These are phyloP conservation scores for Diaporthe nobilis DNA, from an alignment of 2,329 filamentous ascomycete genomes.

Conservation along the genomic window DNA sequence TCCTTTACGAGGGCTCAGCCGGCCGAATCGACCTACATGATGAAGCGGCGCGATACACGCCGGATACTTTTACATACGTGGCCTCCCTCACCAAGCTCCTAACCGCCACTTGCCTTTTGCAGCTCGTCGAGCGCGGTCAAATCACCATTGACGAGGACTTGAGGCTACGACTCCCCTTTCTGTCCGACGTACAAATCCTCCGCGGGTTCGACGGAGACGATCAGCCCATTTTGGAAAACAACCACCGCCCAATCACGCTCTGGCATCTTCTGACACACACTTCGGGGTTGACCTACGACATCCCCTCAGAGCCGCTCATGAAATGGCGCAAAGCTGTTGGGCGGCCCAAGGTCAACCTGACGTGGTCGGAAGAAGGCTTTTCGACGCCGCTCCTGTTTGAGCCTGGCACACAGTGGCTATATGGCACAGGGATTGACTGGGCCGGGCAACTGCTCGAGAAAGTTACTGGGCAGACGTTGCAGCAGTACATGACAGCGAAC, in stretches of 20 bases:
- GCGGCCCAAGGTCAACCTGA: slow-evolving; percentile 34
- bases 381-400: slow-evolving; percentile 49
- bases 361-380: slow-evolving; percentile 44
- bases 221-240: slow-evolving; percentile 49
- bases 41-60: slow-evolving; percentile 50
- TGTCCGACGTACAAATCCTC: slow-evolving; percentile 59
- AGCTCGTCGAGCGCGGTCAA: slow-evolving; percentile 55
- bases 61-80: slow-evolving; percentile 50
- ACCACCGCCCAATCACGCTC: slow-evolving; percentile 57
- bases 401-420: slow-evolving; percentile 49
- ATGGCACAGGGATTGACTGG: slow-evolving; percentile 51
- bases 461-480: slow-evolving; percentile 44
- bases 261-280: slow-evolving; percentile 63
- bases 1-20: slow-evolving; percentile 54
- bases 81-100: slow-evolving; percentile 60
- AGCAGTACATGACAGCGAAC: slow-evolving; percentile 45
- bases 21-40: slow-evolving; percentile 53
- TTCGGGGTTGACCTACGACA: slow-evolving; percentile 59
- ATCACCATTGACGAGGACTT: slow-evolving; percentile 56
- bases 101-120: slow-evolving; percentile 55
- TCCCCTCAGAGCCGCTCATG: slow-evolving; percentile 46
- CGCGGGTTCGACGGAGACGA: slow-evolving; percentile 56
- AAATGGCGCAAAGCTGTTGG: slow-evolving; percentile 35
- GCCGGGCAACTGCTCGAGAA: slow-evolving; percentile 47
- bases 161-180: slow-evolving; percentile 56